These are phyloP conservation scores for Metroxylon sagu DNA, from an alignment of 176 grass and related monocot genomes.

Conservation along the genomic window DNA sequence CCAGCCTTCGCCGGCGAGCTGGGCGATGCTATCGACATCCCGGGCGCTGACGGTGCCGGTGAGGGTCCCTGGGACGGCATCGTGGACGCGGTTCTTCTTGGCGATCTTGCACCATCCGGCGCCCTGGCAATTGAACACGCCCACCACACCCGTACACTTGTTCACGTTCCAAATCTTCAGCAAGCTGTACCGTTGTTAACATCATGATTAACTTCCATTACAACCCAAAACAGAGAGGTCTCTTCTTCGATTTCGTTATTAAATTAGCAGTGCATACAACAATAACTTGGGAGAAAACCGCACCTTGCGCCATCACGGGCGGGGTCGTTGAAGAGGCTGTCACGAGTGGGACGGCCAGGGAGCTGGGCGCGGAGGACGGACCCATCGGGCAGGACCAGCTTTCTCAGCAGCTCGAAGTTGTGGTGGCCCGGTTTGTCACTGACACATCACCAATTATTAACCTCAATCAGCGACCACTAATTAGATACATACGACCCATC, in stretches of 20 bases:
- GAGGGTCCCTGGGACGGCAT: slow-evolving; percentile 47
- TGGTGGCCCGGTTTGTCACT: slow-evolving; percentile 84
- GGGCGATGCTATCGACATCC: slow-evolving; percentile 44
- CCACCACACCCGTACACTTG: slow-evolving; percentile 58
- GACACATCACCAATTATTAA: not conserved
- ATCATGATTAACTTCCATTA: not conserved
- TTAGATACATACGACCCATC: no score
- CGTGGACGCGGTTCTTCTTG: slow-evolving; percentile 61
- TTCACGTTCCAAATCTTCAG: slow-evolving; percentile 91
- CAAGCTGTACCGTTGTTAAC: slow-evolving; percentile 20
- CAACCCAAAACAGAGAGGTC: no score
- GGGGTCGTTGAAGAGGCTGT: slow-evolving; percentile 84
- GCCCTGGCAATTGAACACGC: slow-evolving; percentile 89
- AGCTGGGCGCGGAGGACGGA: slow-evolving; percentile 57
- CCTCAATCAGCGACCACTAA: no score
- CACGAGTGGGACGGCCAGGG: slow-evolving; percentile 55
- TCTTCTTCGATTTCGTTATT: no score
- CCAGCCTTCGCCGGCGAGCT: slow-evolving; percentile 25
- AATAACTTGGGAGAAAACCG: no score
- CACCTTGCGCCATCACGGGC: slow-evolving; percentile 56
- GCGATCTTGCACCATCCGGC: slow-evolving; percentile 59
- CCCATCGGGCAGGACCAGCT: slow-evolving; percentile 68
- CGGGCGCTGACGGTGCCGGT: slow-evolving; percentile 29
- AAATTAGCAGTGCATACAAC: no score
- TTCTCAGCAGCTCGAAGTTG: slow-evolving; percentile 63